Percentiles rank a stretch among this genome's conserved stretches.
phyloP scores from a whole-genome alignment of 768 basidiomycete genomes.

The Boletus bicolor region DNA sequence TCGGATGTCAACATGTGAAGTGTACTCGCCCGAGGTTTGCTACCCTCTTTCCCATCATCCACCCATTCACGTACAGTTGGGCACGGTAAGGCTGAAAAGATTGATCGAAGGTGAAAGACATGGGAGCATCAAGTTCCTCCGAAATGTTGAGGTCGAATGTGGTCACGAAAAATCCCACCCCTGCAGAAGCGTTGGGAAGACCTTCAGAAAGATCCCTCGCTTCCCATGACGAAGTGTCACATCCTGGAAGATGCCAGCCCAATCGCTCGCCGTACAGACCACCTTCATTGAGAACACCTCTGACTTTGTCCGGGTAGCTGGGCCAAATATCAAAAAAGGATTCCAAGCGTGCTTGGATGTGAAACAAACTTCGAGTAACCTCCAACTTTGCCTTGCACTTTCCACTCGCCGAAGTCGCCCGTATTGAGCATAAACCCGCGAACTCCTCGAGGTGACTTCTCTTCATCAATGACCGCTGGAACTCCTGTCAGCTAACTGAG shows the following conservation, averaged over 20 bases:
- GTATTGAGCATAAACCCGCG: conserved; percentile 69
- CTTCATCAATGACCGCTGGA: conserved; percentile 43
- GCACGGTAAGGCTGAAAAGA: conserved; percentile 66
- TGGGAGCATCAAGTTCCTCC: conserved; percentile 56
- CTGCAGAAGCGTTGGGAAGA: conserved; percentile 54
- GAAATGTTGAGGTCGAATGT: conserved; percentile 65
- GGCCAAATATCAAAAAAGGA: neutral
- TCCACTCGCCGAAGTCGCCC: conserved; percentile 62
- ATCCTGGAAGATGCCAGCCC: conserved; percentile 76
- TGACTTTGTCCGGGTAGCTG: conserved; percentile 71
- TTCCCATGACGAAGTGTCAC: conserved; percentile 60
- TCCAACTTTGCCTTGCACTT: conserved; percentile 74
- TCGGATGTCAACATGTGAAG: neutral
- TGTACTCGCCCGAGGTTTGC: conserved; percentile 59
- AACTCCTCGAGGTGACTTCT: conserved; percentile 75
- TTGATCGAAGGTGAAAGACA: conserved; percentile 72
- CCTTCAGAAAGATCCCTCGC: conserved; percentile 54
- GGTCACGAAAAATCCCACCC: conserved; percentile 80
- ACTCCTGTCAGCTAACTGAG: neutral
- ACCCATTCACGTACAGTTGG: conserved; percentile 78
- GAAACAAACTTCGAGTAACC: conserved; percentile 57
- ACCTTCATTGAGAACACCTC: conserved; percentile 70
- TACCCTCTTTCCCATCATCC: conserved; percentile 86
- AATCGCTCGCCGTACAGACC: conserved; percentile 66
- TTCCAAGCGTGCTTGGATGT: neutral